These are phyloP conservation scores for Pharnaceum exiguum DNA, from an alignment of 148 eudicot genomes.

Conservation along the genomic window DNA sequence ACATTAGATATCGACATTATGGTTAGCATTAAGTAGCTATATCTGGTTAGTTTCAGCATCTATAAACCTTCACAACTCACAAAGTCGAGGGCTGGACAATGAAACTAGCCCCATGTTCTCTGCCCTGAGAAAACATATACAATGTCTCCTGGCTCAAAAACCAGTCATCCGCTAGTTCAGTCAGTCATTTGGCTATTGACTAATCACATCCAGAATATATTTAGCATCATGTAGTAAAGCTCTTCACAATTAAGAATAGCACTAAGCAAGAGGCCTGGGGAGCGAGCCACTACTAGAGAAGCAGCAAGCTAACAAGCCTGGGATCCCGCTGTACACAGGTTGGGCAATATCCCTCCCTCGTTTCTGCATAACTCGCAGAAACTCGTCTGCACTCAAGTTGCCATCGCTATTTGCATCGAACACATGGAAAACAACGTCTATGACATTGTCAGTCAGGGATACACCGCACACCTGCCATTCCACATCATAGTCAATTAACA, in stretches of 20 bases:
- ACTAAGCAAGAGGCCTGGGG: constrained; percentile 21
- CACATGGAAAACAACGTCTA: constrained; percentile 50
- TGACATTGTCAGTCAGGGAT: constrained; percentile 40
- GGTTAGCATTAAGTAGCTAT: too few species aligned
- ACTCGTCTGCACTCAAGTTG: constrained; percentile 44
- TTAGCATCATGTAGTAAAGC: background rate
- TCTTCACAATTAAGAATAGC: background rate
- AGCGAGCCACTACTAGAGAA: constrained; percentile 27
- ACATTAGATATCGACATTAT: too few species aligned
- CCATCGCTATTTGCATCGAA: constrained; percentile 61
- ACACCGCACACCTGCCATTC: constrained; percentile 47
- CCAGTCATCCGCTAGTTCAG: too few species aligned
- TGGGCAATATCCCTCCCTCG: constrained; percentile 47
- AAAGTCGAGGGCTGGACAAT: too few species aligned
- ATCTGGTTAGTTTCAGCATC: too few species aligned
- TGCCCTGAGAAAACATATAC: too few species aligned
- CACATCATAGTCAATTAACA: background rate
- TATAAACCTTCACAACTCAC: too few species aligned
- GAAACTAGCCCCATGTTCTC: too few species aligned
- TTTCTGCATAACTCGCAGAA: constrained; percentile 45
- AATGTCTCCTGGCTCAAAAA: too few species aligned
- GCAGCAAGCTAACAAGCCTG: constrained; percentile 44
- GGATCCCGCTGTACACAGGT: constrained; percentile 30
- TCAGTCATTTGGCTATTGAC: too few species aligned
- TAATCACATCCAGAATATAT: too few species aligned